phyloP scores from a whole-genome alignment of 768 basidiomycete genomes.

The Atractiella rhizophila region DNA sequence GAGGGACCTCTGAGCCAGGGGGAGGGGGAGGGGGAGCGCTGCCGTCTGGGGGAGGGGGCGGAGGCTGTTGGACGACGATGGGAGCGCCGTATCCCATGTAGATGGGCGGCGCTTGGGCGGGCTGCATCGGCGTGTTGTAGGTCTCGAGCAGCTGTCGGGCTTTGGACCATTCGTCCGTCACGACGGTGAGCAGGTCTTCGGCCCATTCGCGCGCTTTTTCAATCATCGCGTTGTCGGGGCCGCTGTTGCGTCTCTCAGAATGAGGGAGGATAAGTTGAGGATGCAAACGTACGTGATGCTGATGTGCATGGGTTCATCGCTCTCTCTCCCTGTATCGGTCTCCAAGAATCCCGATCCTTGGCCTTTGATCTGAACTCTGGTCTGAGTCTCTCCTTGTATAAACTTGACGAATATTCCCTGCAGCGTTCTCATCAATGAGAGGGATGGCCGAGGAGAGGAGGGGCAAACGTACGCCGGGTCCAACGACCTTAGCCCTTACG shows the following conservation, averaged over 20 bases:
- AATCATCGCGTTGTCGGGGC: constrained; percentile 68
- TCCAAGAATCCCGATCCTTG: constrained; percentile 85
- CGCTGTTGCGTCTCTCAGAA: constrained; percentile 22
- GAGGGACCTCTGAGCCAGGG: too few species aligned
- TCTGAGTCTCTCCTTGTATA: constrained; percentile 85
- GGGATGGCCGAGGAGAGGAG: too few species aligned
- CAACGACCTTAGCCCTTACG: constrained; percentile 88
- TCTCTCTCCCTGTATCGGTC: constrained; percentile 60
- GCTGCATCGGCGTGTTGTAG: too few species aligned
- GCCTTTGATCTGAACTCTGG: constrained; percentile 92
- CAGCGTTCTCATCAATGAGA: too few species aligned
- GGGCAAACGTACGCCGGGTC: constrained; percentile 53
- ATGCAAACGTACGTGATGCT: constrained; percentile 49
- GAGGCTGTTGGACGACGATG: too few species aligned
- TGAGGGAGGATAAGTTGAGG: neutral
- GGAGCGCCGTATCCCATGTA: too few species aligned
- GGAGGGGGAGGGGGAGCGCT: too few species aligned
- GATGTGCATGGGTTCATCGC: constrained; percentile 73
- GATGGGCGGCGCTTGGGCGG: too few species aligned
- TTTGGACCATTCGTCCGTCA: constrained; percentile 64
- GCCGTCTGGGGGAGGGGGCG: too few species aligned
- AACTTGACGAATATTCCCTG: constrained; percentile 95
- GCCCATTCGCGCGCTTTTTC: constrained; percentile 63
- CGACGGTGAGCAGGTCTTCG: constrained; percentile 71
- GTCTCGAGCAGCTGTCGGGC: too few species aligned